These are phyloP conservation scores for Pichia sp. DNA, from an alignment of 1,139 yeast species.

Conservation along the genomic window DNA sequence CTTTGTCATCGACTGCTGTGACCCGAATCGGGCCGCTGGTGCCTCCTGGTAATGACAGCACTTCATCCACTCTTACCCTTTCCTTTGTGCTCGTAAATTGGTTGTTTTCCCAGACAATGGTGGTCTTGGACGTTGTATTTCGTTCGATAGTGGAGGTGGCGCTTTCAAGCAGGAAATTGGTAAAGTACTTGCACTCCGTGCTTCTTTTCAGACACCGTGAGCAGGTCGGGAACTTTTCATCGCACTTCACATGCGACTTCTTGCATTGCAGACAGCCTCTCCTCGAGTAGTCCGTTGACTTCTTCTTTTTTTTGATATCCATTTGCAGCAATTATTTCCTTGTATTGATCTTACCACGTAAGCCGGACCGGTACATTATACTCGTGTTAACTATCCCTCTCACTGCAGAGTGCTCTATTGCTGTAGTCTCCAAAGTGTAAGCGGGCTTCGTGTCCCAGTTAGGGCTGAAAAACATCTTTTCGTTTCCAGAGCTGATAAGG, in stretches of 20 bases:
- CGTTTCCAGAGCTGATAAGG: not conserved
- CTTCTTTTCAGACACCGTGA: constrained; percentile 38
- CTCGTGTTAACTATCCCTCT: too few species aligned
- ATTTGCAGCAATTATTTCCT: not conserved
- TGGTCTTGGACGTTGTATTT: not conserved
- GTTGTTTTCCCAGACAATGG: constrained; percentile 7
- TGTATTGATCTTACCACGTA: not conserved
- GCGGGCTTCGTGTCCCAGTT: not conserved
- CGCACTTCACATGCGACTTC: constrained; percentile 44
- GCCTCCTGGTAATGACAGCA: not conserved
- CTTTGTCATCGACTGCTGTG: not conserved
- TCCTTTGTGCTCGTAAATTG: not conserved
- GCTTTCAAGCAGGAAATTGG: constrained; percentile 8
- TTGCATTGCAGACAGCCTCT: constrained; percentile 44
- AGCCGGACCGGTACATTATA: too few species aligned
- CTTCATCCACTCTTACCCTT: not conserved
- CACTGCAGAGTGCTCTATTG: not conserved
- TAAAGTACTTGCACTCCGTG: constrained; percentile 36
- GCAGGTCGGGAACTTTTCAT: constrained; percentile 43
- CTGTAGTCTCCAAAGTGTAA: not conserved
- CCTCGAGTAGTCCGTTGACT: constrained; percentile 39
- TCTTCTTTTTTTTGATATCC: constrained; percentile 28
- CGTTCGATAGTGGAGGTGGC: not conserved
- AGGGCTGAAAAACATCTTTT: not conserved
- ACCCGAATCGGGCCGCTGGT: not conserved